Evolutionary conservation across 495 filamentous ascomycete species (phyloP).

Genomic region (Penicillium soppii): DNA sequence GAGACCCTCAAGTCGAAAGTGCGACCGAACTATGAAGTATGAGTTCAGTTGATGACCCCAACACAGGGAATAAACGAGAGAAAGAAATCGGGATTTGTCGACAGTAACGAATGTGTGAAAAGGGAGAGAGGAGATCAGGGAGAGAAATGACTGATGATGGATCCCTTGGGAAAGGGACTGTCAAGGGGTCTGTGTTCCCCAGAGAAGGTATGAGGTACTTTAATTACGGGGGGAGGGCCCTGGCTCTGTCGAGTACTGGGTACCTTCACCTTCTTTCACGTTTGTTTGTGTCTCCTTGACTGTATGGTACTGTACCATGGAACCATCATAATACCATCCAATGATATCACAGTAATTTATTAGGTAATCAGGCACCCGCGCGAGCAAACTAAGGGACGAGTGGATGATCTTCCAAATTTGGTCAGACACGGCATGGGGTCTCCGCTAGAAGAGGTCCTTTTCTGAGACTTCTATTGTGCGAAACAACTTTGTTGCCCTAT

Average conservation of each 20-base stretch:
- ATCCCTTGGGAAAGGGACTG: constrained; percentile 15
- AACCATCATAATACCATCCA: background rate
- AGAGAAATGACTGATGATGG: constrained; percentile 8
- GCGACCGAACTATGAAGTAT: background rate
- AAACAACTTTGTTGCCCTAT: too few relatives aligned
- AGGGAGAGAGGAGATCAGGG: constrained; percentile 8
- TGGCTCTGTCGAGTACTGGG: background rate
- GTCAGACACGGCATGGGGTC: constrained; percentile 12
- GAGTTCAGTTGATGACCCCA: background rate
- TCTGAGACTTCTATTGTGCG: constrained; percentile 1
- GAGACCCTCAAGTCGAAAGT: constrained; percentile 1
- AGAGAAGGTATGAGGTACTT: constrained; percentile 11
- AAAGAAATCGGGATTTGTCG: background rate
- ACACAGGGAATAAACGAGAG: constrained; percentile 3
- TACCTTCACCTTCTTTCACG: background rate
- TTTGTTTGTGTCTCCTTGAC: constrained; percentile 1
- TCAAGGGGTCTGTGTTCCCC: constrained; percentile 16
- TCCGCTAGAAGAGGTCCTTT: background rate
- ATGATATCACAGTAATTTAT: background rate
- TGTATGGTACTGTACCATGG: constrained; percentile 4
- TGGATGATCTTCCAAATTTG: constrained; percentile 17
- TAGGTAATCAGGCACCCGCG: constrained; percentile 24
- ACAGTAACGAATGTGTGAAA: constrained; percentile 5
- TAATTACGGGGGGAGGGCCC: background rate
- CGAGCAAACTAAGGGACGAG: constrained; percentile 3